Evolutionary conservation across 2,329 filamentous ascomycete species (phyloP).

Genomic region (Penicillium griseofulvum): DNA sequence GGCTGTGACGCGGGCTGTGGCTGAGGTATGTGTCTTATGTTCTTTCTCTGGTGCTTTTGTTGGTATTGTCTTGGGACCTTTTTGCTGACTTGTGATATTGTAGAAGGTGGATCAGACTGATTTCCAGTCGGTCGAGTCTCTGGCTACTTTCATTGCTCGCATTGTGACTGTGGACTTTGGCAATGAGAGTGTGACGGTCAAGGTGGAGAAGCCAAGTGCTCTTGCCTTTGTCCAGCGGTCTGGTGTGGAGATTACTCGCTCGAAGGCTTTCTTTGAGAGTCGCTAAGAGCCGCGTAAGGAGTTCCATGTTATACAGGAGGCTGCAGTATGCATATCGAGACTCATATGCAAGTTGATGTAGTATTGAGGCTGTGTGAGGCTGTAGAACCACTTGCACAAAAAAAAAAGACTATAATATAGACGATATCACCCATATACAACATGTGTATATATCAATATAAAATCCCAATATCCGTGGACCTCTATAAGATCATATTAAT

Average conservation of each 20-base stretch:
- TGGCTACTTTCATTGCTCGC: conserved; percentile 49
- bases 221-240: conserved; percentile 49
- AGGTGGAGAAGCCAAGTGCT: conserved; percentile 52
- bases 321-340: neutral
- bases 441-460: neutral
- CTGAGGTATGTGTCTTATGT: conserved; percentile 33
- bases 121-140: conserved; percentile 52
- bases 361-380: neutral
- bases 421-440: neutral
- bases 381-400: neutral
- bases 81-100: conserved; percentile 15
- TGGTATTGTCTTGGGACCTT: neutral
- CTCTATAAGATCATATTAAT: conserved; percentile 2
- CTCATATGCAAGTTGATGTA: neutral
- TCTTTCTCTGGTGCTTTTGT: neutral
- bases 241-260: conserved; percentile 50
- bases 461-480: neutral
- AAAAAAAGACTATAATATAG: neutral
- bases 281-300: conserved; percentile 2
- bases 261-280: conserved; percentile 43
- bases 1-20: conserved; percentile 38
- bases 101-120: conserved; percentile 48
- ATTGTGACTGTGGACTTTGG: conserved; percentile 47
- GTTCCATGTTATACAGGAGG: neutral
- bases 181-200: conserved; percentile 48